A percentile compares a stretch with the other conserved stretches of the same genome.
Evolutionary conservation across 208 protist species (phyloP).

Genomic region (Trypanosoma congolense): DNA sequence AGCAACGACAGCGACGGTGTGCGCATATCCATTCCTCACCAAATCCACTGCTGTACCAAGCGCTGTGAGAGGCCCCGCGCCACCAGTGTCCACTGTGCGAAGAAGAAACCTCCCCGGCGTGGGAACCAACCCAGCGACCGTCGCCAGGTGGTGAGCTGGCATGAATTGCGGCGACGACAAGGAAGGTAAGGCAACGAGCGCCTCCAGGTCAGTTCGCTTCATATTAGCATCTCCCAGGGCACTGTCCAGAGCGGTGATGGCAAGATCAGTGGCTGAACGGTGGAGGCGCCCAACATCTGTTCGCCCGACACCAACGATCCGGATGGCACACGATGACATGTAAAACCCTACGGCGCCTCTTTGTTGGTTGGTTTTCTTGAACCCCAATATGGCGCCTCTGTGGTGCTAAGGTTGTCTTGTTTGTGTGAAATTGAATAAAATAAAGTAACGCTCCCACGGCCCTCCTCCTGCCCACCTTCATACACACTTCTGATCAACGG

Average conservation of each 20-base stretch:
- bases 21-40: conserved; percentile 29
- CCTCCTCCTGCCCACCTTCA: too few relatives aligned
- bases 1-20: conserved; percentile 53
- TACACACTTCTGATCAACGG: too few relatives aligned
- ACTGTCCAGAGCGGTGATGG: conserved; percentile 35
- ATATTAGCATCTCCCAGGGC: conserved; percentile 53
- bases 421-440: too few relatives aligned
- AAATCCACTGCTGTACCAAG: conserved; percentile 42
- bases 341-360: too few relatives aligned
- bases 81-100: conserved; percentile 66
- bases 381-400: too few relatives aligned
- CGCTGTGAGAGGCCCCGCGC: conserved; percentile 58
- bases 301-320: conserved; percentile 54
- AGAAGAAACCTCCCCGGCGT: conserved; percentile 39
- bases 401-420: too few relatives aligned
- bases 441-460: too few relatives aligned
- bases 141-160: conserved; percentile 67
- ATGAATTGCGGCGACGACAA: conserved; percentile 69
- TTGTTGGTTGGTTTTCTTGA: too few relatives aligned
- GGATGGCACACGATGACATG: conserved; percentile 11
- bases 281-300: conserved; percentile 48
- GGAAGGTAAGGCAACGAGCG: conserved; percentile 73
- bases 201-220: conserved; percentile 40
- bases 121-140: conserved; percentile 28
- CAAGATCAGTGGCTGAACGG: conserved; percentile 32